Evolutionary conservation across 345 rosid genomes (phyloP), one percentile per base, ranked within the genome.

Genomic region (Eucalyptus viminalis): DNA sequence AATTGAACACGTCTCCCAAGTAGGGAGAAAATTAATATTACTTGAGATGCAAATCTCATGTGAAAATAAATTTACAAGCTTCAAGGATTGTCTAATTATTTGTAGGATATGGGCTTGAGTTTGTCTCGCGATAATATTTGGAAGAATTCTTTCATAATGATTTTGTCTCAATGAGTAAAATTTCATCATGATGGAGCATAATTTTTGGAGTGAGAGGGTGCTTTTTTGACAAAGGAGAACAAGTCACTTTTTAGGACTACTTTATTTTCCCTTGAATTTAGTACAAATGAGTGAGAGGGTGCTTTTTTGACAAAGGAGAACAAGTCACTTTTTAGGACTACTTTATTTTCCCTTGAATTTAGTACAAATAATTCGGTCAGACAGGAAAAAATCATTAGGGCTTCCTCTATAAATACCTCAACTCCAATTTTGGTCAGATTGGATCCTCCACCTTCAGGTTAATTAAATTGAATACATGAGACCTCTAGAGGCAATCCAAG

Each of bases 111-210:
- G 69, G 69, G 4, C 4, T 62, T 62, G 17, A 62, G 31, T 29
- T 62, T 12, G 16, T 27, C 31, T 0, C 1, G 1, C 2, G 4
- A 29, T 0, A 13, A 6, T 62, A 62, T 62, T 62, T 13, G 1
- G 9, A 29, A 62, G 69, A 27, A 62, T 62, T 62, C 65, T 62
- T 62, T 13, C 8, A 0, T 62, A 29, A 12, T 29, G 34, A 29
- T 27, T 62, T 29, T 62, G 69, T 29, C 69, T 62, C 34, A 12
- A 62, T 29, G 4, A 3, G n/a, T 53, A 13, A 62, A 62, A 62
- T 62, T 62, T 27, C 17, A 62, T 62, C 34, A 6, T 62, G 69
- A 62, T 62, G 16, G 31, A 62, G 69, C 69, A 13, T 62, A 62
- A 6, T 12, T 27, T 62, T 29, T 6, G 16, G 69, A 62, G 69